Evolutionary conservation across 2,329 filamentous ascomycete species (phyloP).

Genomic region (Furcasterigmium sp.): DNA sequence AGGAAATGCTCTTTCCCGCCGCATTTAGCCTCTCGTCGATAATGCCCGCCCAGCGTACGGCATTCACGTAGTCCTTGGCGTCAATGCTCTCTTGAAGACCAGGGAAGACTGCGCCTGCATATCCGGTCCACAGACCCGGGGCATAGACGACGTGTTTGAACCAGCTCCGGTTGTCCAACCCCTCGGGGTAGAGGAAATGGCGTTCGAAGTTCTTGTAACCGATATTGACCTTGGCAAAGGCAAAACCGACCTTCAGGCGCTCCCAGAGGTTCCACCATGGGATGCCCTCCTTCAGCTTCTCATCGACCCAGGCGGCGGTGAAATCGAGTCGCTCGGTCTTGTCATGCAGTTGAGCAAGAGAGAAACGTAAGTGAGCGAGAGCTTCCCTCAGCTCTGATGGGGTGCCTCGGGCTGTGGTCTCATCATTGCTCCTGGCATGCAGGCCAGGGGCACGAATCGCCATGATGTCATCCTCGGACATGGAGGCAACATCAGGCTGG

Average conservation of each 20-base stretch:
- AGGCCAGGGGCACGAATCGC: conserved; percentile 12
- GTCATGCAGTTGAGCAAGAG: conserved; percentile 28
- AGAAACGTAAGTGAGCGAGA: conserved; percentile 30
- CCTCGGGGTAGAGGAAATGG: conserved; percentile 68
- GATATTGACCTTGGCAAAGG: conserved; percentile 64
- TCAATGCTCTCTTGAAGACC: conserved; percentile 60
- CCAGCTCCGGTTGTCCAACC: conserved; percentile 76
- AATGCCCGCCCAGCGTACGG: conserved; percentile 53
- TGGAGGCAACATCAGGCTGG: conserved; percentile 17
- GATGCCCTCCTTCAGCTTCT: conserved; percentile 45
- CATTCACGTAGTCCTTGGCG: conserved; percentile 50
- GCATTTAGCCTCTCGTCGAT: conserved; percentile 45
- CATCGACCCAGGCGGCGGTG: conserved; percentile 33
- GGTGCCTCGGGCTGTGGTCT: conserved; percentile 22
- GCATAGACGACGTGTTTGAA: conserved; percentile 96
- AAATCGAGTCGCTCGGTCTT: conserved; percentile 40
- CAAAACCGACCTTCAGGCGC: conserved; percentile 57
- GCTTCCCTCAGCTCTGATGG: conserved; percentile 31
- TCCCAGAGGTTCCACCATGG: conserved; percentile 77
- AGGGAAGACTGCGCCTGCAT: conserved; percentile 67
- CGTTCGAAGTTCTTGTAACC: conserved; percentile 84
- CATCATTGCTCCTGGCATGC: conserved; percentile 10
- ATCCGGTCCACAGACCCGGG: conserved; percentile 86
- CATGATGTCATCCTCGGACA: conserved; percentile 22
- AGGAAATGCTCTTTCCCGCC: conserved; percentile 31